phyloP scores from a whole-genome alignment of 225 moss, liverwort and hornwort species.

The Antitrichia curtipendula region DNA sequence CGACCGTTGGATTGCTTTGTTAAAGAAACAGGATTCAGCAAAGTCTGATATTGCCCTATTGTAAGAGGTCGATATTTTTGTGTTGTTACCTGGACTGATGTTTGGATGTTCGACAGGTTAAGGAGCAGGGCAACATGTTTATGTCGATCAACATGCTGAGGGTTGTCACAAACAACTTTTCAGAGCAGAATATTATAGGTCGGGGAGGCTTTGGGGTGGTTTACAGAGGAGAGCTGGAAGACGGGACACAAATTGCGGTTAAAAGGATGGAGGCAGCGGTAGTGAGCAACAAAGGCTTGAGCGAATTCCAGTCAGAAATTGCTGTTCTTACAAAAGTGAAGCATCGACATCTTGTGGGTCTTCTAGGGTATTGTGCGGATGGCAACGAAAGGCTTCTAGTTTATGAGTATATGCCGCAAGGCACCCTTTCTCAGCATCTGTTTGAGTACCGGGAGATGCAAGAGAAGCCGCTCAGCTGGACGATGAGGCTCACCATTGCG shows the following conservation, averaged over 20 bases:
- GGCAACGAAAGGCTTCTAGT: slow-evolving; percentile 50
- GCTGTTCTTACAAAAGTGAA: slow-evolving; percentile 42
- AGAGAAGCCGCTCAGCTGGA: slow-evolving; percentile 41
- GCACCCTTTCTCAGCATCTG: slow-evolving; percentile 46
- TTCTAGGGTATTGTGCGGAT: slow-evolving; percentile 43
- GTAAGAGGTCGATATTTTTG: neutral
- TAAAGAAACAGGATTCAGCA: neutral
- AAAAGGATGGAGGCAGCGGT: slow-evolving; percentile 57
- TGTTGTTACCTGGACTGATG: neutral
- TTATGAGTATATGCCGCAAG: slow-evolving; percentile 57
- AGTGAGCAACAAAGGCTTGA: slow-evolving; percentile 45
- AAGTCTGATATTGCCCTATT: neutral
- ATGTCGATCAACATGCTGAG: slow-evolving; percentile 14
- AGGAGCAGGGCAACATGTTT: slow-evolving; percentile 21
- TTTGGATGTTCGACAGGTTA: neutral
- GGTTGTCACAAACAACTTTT: slow-evolving; percentile 7
- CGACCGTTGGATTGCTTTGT: neutral
- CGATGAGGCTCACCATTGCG: slow-evolving; percentile 33
- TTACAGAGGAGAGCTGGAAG: slow-evolving; percentile 18
- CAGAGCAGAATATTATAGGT: slow-evolving; percentile 18
- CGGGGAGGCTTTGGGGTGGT: slow-evolving; percentile 27
- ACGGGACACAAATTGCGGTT: slow-evolving; percentile 35
- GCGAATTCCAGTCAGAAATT: slow-evolving; percentile 50
- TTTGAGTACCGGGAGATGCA: slow-evolving; percentile 28
- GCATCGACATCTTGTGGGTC: slow-evolving; percentile 47